A percentile compares a stretch with the other conserved stretches of the same genome.
Evolutionary conservation across 2,329 filamentous ascomycete genomes (phyloP).

Genomic region (Didymellaceae sp.): DNA sequence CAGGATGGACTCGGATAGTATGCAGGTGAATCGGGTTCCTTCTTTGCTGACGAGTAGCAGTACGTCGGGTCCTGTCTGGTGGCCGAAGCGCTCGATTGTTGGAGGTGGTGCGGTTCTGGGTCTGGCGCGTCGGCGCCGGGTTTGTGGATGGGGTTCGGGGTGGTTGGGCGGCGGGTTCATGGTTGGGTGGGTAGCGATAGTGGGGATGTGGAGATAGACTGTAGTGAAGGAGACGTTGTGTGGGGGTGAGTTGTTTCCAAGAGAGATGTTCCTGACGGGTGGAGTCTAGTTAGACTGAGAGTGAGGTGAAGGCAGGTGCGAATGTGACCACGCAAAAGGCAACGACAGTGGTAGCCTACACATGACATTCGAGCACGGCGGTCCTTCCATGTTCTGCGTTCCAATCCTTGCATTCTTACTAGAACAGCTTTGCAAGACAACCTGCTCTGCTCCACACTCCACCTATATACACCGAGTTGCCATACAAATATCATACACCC

Average conservation of each 20-base stretch:
- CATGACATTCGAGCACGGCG: too few species aligned
- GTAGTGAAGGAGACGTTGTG: not conserved
- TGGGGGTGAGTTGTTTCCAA: not conserved
- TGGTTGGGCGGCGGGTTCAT: not conserved
- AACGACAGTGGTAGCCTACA: too few species aligned
- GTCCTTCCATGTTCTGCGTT: too few species aligned
- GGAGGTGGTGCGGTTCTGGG: not conserved
- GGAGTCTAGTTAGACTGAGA: too few species aligned
- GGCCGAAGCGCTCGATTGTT: slow-evolving; percentile 4
- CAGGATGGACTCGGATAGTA: slow-evolving; percentile 19
- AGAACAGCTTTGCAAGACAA: too few species aligned
- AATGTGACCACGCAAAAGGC: too few species aligned
- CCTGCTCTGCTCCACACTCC: not conserved
- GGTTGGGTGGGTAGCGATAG: slow-evolving; percentile 2
- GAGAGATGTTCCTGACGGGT: too few species aligned
- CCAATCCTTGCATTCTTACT: too few species aligned
- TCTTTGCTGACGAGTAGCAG: slow-evolving; percentile 12
- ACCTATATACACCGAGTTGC: not conserved
- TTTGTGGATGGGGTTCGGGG: not conserved
- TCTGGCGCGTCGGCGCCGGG: too few species aligned
- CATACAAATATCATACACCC: slow-evolving; percentile 19
- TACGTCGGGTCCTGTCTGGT: not conserved
- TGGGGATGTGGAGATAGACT: not conserved
- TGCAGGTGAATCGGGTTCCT: slow-evolving; percentile 8
- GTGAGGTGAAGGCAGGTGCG: not conserved